These are phyloP conservation scores for Nemania abortiva DNA, from an alignment of 2,329 filamentous ascomycete species.

Conservation along the genomic window DNA sequence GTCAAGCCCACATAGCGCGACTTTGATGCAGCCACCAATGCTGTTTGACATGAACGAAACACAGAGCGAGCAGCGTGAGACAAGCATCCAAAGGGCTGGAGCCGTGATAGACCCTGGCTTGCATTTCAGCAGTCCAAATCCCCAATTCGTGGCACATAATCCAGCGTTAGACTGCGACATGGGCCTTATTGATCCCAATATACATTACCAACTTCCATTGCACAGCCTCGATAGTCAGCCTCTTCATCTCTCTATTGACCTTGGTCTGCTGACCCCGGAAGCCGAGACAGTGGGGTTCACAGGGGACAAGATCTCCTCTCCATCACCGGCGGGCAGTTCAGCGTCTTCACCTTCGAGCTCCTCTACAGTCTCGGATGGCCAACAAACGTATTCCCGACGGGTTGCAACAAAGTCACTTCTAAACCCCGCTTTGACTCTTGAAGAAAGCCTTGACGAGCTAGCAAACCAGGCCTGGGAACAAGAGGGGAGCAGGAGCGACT, in stretches of 20 bases:
- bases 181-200: not conserved
- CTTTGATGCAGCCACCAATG: not conserved
- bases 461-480: not conserved
- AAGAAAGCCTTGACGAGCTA: not conserved
- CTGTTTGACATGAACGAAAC: not conserved
- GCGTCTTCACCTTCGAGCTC: not conserved
- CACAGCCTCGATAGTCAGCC: not conserved
- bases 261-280: not conserved
- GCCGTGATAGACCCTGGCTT: too few relatives aligned
- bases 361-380: not conserved
- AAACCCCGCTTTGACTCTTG: not conserved
- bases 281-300: not conserved
- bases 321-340: not conserved
- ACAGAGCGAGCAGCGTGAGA: not conserved
- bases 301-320: not conserved
- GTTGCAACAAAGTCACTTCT: conserved; percentile 1
- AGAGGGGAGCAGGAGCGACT: not conserved
- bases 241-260: not conserved
- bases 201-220: not conserved
- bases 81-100: too few relatives aligned
- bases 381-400: not conserved
- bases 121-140: not conserved
- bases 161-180: not conserved
- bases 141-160: not conserved
- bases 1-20: not conserved